A percentile compares a stretch with the other conserved stretches of the same genome.
These are phyloP conservation scores for Volvariella volvacea DNA, from an alignment of 1,284 basidiomycete genomes.

Conservation along the genomic window DNA sequence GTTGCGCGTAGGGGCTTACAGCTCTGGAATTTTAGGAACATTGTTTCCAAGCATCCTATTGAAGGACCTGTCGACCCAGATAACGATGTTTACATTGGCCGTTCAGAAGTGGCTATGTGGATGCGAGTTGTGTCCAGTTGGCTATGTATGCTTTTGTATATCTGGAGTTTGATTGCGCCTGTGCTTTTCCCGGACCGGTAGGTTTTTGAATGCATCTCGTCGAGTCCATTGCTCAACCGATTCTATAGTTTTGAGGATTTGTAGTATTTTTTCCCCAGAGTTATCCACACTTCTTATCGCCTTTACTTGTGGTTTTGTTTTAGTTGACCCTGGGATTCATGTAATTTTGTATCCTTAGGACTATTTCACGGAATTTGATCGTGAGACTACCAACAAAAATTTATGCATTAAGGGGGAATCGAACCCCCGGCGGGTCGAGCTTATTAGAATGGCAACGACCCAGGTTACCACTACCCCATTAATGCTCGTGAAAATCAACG, in stretches of 20 bases:
- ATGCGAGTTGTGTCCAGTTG: constrained; percentile 96
- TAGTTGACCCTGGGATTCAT: too few species aligned
- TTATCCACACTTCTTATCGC: too few species aligned
- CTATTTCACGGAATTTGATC: too few species aligned
- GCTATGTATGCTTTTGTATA: constrained; percentile 87
- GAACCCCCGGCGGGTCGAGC: constrained; percentile 70
- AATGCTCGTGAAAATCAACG: constrained; percentile 3
- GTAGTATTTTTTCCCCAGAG: too few species aligned
- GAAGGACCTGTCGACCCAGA: constrained; percentile 40
- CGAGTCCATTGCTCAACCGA: too few species aligned
- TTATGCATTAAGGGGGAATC: constrained; percentile 72
- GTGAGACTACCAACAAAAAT: too few species aligned
- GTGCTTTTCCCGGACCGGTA: constrained; percentile 84
- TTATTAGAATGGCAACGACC: constrained; percentile 3
- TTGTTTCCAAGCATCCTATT: constrained; percentile 51
- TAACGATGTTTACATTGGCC: constrained; percentile 88
- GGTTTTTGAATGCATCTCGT: too few species aligned
- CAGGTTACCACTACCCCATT: constrained; percentile 8
- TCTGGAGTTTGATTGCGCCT: constrained; percentile 88
- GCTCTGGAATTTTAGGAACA: constrained; percentile 53
- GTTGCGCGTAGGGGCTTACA: constrained; percentile 2
- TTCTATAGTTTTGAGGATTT: too few species aligned
- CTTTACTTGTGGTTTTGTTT: too few species aligned
- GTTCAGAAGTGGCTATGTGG: constrained; percentile 98
- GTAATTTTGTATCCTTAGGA: too few species aligned